Percentiles rank a stretch among this genome's conserved stretches.
Evolutionary conservation across 768 basidiomycete genomes (phyloP).

Genomic region (Rhodotorula paludigena): DNA sequence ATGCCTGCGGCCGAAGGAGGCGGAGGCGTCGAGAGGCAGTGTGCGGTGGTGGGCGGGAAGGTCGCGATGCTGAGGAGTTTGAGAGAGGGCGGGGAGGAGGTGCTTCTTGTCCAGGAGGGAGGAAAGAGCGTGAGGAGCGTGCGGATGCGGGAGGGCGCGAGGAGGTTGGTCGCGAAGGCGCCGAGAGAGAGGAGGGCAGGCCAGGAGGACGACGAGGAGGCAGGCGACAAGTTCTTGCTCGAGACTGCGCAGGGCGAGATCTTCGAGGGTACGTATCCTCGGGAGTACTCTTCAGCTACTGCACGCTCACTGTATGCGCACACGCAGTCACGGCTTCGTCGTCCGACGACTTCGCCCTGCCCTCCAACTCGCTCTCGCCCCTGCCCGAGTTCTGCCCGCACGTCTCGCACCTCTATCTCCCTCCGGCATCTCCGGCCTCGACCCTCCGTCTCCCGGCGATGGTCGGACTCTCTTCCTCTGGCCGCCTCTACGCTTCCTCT

Average conservation of each 20-base stretch:
- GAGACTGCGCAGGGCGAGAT: conserved; percentile 39
- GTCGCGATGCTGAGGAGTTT: conserved; percentile 34
- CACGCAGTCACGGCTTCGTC: background rate
- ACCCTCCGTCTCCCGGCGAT: conserved; percentile 47
- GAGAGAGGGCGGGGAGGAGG: conserved; percentile 24
- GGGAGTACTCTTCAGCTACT: too few relatives aligned
- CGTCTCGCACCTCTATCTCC: conserved; percentile 43
- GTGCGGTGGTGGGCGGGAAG: background rate
- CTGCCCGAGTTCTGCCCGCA: conserved; percentile 64
- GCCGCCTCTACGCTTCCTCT: conserved; percentile 60
- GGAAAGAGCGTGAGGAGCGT: conserved; percentile 12
- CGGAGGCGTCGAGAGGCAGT: conserved; percentile 14
- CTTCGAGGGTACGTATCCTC: conserved; percentile 36
- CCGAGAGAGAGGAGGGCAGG: conserved; percentile 1
- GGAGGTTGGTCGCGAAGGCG: conserved; percentile 27
- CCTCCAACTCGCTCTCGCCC: conserved; percentile 42
- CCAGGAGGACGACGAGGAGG: conserved; percentile 9
- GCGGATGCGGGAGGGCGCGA: conserved; percentile 26
- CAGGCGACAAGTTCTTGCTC: conserved; percentile 28
- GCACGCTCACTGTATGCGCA: background rate
- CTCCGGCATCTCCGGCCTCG: background rate
- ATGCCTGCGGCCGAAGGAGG: background rate
- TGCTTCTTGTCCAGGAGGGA: conserved; percentile 16
- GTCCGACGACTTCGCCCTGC: conserved; percentile 36
- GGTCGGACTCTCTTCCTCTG: conserved; percentile 62